Conservation (phyloP, 75 land plant species). For the Larix kaempferi region DNA sequence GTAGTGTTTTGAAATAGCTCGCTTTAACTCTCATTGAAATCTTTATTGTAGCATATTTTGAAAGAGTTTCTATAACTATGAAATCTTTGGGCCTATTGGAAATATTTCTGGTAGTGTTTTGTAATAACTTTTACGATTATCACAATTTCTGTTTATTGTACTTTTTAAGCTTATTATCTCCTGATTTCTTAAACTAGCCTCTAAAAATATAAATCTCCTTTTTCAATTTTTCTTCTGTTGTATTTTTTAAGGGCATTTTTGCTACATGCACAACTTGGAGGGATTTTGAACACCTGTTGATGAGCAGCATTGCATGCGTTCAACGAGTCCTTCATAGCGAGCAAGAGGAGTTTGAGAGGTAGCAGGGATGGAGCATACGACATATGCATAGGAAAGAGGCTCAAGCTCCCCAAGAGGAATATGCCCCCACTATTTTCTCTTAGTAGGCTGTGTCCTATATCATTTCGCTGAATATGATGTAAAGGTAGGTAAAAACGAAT, state of each 20-base stretch:
- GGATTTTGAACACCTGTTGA: constrained; percentile 45
- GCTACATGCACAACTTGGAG: constrained; percentile 36
- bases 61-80: too few species aligned
- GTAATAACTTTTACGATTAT: too few species aligned
- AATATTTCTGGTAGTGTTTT: too few species aligned
- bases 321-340: constrained; percentile 30
- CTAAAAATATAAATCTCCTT: too few species aligned
- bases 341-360: constrained; percentile 23
- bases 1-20: too few species aligned
- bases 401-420: constrained; percentile 25
- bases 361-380: constrained; percentile 35
- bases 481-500: constrained; percentile 22
- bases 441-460: constrained; percentile 30
- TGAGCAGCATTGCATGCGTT: constrained; percentile 46
- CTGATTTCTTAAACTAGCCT: too few species aligned
- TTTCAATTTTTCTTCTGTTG: background rate
- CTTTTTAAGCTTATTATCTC: too few species aligned
- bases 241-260: constrained; percentile 5
- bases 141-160: too few species aligned
- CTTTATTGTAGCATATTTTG: too few species aligned
- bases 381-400: constrained; percentile 33
- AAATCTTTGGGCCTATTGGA: too few species aligned
- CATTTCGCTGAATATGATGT: constrained; percentile 41
- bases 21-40: too few species aligned
- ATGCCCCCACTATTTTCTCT: constrained; percentile 32